Evolutionary conservation across 305 asterid species (phyloP), one percentile per base, ranked within the genome.

Genomic region (Fraxinus greggii): DNA sequence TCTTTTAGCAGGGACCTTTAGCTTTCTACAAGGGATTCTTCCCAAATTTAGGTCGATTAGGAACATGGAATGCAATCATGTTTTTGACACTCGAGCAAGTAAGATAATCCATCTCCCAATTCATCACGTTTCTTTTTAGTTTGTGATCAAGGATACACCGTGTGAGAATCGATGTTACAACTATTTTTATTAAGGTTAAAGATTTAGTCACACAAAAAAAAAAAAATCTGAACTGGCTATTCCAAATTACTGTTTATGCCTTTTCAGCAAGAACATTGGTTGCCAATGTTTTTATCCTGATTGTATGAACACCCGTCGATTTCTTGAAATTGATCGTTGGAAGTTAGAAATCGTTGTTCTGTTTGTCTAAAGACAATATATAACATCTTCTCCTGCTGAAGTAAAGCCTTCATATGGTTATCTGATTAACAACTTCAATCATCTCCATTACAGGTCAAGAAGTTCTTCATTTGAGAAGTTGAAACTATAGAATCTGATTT

Each of bases 21-120:
- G 98, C 98, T 75, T 91, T 95, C 78, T 95, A 95, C 87, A 93
- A 95, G 89, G 98, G 98, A 40, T 95, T 95, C 90, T 82, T 95
- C 56, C 97, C 95, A 69, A 95, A 93, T 86, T 91, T 92, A 75
- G 88, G 86, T 9, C 95, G 98, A 72, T 90, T 95, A 48, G 98
- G 98, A 69, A 84, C 90, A 35, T 93, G 97, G 98, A 95, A 95
- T 76, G 97, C 88, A 70, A 90, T 95, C 89, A 93, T 95, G 98
- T 95, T 93, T 88, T 87, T 93, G 87, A 91, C 90, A 48, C 81
- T 93, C 31, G 98, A 95, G 86, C 93, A 90, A 83, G 98, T 93
- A 89, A 90, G 96, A 81, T 23, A 32, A 56, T 75, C 21, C 42
- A 63, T 84, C 85, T 80, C 48, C 77, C 70, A 23, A 63, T 78